Evolutionary conservation across 805 yeast species (phyloP).

Genomic region (Yarrowia sp.): DNA sequence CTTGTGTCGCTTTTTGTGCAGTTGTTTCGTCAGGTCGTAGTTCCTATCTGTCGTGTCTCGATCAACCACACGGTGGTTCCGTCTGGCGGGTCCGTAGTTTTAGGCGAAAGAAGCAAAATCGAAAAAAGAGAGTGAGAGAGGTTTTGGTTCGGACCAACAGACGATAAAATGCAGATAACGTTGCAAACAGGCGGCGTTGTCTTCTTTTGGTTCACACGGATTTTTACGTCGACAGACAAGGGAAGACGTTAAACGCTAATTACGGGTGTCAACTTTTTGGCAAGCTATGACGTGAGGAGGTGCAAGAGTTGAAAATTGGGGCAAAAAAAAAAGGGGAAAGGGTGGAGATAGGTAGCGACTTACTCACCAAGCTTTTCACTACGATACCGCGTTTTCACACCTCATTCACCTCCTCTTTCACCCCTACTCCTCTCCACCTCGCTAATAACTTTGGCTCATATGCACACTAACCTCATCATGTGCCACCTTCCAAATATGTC

Average conservation of each 20-base stretch:
- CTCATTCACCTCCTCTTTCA: too few relatives aligned
- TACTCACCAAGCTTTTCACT: too few relatives aligned
- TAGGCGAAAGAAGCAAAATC: not conserved
- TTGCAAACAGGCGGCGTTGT: constrained; percentile 36
- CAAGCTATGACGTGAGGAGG: too few relatives aligned
- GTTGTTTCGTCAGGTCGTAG: too few relatives aligned
- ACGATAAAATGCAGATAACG: constrained; percentile 36
- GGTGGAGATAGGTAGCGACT: too few relatives aligned
- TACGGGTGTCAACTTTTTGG: too few relatives aligned
- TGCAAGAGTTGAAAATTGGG: too few relatives aligned
- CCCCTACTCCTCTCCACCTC: not conserved
- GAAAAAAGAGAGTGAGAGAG: constrained; percentile 1
- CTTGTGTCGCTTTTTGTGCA: too few relatives aligned
- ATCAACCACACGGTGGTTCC: too few relatives aligned
- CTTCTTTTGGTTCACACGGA: constrained; percentile 29
- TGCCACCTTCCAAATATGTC: constrained; percentile 35
- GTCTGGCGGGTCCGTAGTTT: not conserved
- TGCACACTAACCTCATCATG: constrained; percentile 32
- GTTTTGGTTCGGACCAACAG: constrained; percentile 8
- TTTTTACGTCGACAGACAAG: constrained; percentile 22
- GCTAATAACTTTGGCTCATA: constrained; percentile 4
- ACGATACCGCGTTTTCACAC: not conserved
- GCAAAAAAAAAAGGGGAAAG: too few relatives aligned
- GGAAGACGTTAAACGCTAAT: constrained; percentile 37
- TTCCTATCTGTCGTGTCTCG: too few relatives aligned